Conservation (phyloP, 768 basidiomycete species). For the Boletus pseudo-olivaceus region DNA sequence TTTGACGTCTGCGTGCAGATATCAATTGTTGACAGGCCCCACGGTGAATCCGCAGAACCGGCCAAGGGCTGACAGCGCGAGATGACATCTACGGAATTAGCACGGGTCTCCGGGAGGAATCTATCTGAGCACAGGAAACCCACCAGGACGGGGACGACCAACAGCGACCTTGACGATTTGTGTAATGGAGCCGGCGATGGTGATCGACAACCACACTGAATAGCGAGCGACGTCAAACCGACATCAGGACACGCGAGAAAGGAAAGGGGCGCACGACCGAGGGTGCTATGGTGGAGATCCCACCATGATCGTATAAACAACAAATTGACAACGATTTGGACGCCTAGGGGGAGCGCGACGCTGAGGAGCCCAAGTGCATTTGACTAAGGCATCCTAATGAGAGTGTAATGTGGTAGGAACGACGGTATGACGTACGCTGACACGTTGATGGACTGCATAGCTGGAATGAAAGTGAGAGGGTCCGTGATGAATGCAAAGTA, state of each 20-base stretch:
- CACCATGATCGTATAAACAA: slow-evolving; percentile 78
- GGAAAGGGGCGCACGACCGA: slow-evolving; percentile 22
- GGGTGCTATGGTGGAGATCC: slow-evolving; percentile 76
- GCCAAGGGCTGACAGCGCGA: slow-evolving; percentile 57
- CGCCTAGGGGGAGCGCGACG: slow-evolving; percentile 54
- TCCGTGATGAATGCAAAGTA: not conserved
- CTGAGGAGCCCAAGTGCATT: slow-evolving; percentile 44
- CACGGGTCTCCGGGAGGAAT: not conserved
- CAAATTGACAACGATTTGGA: slow-evolving; percentile 66
- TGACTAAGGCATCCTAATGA: slow-evolving; percentile 15
- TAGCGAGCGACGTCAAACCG: not conserved
- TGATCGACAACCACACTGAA: slow-evolving; percentile 64
- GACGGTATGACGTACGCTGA: slow-evolving; percentile 40
- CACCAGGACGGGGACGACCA: slow-evolving; percentile 85
- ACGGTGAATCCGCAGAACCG: slow-evolving; percentile 64
- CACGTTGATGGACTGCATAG: slow-evolving; percentile 65
- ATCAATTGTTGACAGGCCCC: slow-evolving; percentile 62
- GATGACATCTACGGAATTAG: slow-evolving; percentile 21
- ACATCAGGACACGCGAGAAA: too few relatives aligned
- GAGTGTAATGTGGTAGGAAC: not conserved
- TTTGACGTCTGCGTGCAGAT: slow-evolving; percentile 75
- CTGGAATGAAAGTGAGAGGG: slow-evolving; percentile 31
- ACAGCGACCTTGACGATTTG: slow-evolving; percentile 82
- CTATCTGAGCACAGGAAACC: not conserved
- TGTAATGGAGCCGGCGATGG: slow-evolving; percentile 74